Conservation (phyloP, 2,329 filamentous ascomycete species). For the Penicillium brevicompactum region DNA sequence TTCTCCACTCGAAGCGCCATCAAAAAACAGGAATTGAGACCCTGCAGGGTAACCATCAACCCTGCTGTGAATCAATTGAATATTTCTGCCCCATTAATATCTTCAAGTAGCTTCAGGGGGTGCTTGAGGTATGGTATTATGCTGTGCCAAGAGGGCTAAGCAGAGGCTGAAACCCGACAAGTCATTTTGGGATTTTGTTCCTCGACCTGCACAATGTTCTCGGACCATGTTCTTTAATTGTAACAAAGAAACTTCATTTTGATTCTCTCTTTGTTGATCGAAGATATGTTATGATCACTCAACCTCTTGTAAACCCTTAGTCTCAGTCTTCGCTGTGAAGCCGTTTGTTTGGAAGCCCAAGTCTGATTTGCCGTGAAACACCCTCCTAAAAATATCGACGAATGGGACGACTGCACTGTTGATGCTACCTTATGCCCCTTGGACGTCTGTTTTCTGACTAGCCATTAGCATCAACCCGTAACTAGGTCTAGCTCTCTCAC, state of each 20-base stretch:
- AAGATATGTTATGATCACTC: not conserved
- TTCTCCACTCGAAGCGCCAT: not conserved
- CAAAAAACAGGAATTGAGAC: not conserved
- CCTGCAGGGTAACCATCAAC: not conserved
- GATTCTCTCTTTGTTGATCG: too few relatives aligned
- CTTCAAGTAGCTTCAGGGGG: not conserved
- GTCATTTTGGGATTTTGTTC: not conserved
- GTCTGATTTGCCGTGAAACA: slow-evolving; percentile 1
- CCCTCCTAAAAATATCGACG: slow-evolving; percentile 6
- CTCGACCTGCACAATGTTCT: not conserved
- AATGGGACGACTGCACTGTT: not conserved
- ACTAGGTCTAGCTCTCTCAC: not conserved
- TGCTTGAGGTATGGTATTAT: too few relatives aligned
- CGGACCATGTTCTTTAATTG: too few relatives aligned
- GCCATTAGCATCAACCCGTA: not conserved
- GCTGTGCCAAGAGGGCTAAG: not conserved
- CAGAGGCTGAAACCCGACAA: not conserved
- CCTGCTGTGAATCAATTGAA: not conserved
- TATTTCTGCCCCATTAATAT: not conserved
- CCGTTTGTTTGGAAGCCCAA: not conserved
- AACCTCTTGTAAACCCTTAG: not conserved
- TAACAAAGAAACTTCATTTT: too few relatives aligned
- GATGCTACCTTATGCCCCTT: slow-evolving; percentile 1
- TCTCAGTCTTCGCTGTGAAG: not conserved
- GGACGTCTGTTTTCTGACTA: not conserved